Evolutionary conservation across 1,139 yeast species (phyloP), one percentile per base, ranked within the genome.

Genomic region (Suhomyces wounanorum): DNA sequence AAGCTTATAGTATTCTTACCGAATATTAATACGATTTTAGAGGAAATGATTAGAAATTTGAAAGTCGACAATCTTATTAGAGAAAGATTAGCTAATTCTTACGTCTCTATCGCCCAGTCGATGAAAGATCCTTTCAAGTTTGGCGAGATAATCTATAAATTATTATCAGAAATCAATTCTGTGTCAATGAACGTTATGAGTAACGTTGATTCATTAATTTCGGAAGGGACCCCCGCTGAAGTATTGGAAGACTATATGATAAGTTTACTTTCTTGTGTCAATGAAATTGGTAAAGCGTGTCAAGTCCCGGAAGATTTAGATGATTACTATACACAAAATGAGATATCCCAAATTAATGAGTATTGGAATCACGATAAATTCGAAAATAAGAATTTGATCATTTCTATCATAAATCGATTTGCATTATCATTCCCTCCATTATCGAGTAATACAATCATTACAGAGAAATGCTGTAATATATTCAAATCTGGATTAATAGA

Each of bases 231-330:
- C 9, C 30, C 50, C 6, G 33, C 51, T 3, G 69, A 66, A 16
- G 30, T 41, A 13, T 50, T 58, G 28, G 64, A 64, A 39, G 82
- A 78, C 11, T 83, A 84, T 54, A 61, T 79, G 3, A 57, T 74
- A 4, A 83, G 90, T 35, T 66, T 89, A 43, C 68, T 88, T 30
- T 70, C 80, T 9, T 87, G 91, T 62, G 66, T 89, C 0, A 76
- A 77, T 18, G 89, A 86, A 51, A 69, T 89, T 13, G 94, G 91
- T 0, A 85, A 83, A 52, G 90, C 92, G 0, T 68, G 87, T 57
- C 76, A 78, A 44, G 64, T 81, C 5, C 84, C 88, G 0, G 87
- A 81, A 40, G 89, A 84, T 25, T 60, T 72, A 13, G 81, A 78
- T 14, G 78, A 73, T 16, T 67, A 68, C 44, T 68, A 69, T 48